Evolutionary conservation across 2,329 filamentous ascomycete species (phyloP).

Genomic region (Thielaviopsis musarum): DNA sequence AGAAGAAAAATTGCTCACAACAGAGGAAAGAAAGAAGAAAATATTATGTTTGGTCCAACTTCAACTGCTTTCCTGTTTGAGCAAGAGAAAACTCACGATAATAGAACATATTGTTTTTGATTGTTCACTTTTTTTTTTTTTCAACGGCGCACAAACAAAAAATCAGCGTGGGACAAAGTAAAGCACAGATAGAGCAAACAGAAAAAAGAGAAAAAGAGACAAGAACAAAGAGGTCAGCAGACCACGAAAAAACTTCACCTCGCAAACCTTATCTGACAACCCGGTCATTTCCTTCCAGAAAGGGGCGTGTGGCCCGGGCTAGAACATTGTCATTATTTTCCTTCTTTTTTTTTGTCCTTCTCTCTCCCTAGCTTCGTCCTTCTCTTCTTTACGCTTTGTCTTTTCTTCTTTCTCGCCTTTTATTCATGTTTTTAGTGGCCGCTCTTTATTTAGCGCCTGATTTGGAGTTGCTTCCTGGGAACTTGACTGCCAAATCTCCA

Average conservation of each 20-base stretch:
- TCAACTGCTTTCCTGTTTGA: not conserved
- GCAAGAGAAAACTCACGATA: not conserved
- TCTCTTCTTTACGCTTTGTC: not conserved
- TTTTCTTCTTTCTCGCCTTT: not conserved
- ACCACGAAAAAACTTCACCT: constrained; percentile 2
- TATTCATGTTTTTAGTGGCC: not conserved
- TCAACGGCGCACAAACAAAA: not conserved
- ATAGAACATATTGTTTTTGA: not conserved
- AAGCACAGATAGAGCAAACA: not conserved
- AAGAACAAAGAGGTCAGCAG: constrained; percentile 1
- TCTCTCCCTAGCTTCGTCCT: not conserved
- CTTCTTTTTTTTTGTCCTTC: not conserved
- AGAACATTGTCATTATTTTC: not conserved
- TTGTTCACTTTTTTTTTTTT: not conserved
- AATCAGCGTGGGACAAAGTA: not conserved
- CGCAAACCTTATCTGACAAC: not conserved
- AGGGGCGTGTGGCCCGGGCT: not conserved
- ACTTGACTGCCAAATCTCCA: not conserved
- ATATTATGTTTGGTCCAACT: not conserved
- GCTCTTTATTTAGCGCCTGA: not conserved
- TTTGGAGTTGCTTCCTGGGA: not conserved
- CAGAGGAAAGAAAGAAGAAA: not conserved
- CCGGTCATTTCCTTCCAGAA: not conserved
- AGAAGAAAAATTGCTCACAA: not conserved
- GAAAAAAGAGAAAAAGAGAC: not conserved